These are phyloP conservation scores for Ambrosia artemisiifolia DNA, from an alignment of 129 eudicot genomes.

Conservation along the genomic window DNA sequence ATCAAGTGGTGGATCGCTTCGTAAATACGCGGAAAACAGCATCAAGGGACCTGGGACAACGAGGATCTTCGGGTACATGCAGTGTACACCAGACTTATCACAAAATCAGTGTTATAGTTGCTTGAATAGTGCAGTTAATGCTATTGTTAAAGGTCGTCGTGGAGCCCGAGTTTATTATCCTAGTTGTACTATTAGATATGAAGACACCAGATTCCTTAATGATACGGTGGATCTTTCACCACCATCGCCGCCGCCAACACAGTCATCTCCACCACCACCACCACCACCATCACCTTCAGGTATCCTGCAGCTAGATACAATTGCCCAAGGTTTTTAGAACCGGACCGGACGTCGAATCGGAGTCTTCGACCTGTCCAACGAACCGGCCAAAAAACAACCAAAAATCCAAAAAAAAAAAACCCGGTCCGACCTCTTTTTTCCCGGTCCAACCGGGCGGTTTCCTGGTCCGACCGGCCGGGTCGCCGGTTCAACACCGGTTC, in stretches of 20 bases:
- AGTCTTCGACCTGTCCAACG: no score
- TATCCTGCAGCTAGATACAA: neutral
- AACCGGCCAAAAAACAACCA: no score
- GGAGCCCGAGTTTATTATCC: constrained; percentile 27
- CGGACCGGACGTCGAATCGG: no score
- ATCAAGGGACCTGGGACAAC: neutral
- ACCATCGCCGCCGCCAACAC: constrained; percentile 18
- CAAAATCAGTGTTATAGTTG: constrained; percentile 19
- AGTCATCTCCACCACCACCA: neutral
- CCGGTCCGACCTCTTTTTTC: no score
- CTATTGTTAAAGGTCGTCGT: neutral
- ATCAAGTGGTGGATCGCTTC: constrained; percentile 35
- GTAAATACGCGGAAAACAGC: constrained; percentile 36
- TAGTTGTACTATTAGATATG: constrained; percentile 36
- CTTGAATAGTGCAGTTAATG: neutral
- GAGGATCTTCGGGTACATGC: constrained; percentile 29
- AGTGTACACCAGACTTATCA: constrained; percentile 39
- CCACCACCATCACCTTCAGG: constrained; percentile 28
- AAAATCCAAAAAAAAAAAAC: no score
- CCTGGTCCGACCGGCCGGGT: no score
- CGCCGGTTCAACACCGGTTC: no score
- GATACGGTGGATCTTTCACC: constrained; percentile 16
- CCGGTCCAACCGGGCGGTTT: no score
- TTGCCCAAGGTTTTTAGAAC: no score
- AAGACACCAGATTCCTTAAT: constrained; percentile 14